Evolutionary conservation across 2,329 filamentous ascomycete genomes (phyloP), one percentile per base, ranked within the genome.

Genomic region (Chalara sp.): DNA sequence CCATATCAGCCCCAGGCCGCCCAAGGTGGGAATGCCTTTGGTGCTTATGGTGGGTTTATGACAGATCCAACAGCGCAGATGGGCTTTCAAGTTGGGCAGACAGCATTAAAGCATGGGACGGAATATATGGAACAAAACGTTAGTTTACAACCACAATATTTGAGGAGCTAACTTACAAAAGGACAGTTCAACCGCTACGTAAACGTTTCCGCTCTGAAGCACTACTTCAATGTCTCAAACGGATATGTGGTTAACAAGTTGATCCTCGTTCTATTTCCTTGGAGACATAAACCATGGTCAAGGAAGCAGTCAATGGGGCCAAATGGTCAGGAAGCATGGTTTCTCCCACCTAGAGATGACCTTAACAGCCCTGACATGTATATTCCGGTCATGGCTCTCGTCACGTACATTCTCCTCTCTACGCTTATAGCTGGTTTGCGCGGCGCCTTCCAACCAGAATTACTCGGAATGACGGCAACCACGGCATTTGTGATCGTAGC

Each of bases 151-250:
- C n/a, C 7, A 21, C 6, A 48, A 13, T n/a, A 12, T 6, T 40
- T n/a, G 30, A 30, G 12, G 28, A n/a, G 28, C 32, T 33, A 56
- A 61, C 56, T 61, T 44, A 28, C 32, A 39, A n/a, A 10, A 21
- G 41, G 47, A 29, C 62, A 87, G 84, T 74, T 88, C 62, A 86
- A 84, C 62, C 81, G 83, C 69, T 96, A 92, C 72, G 84, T 99
- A 70, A 96, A 91, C 65, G 87, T 97, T 61, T 86, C 87, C 11
- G 89, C 89, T 13, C 79, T 99, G 43, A 99, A 99, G 71, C 93
- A 96, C 72, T 99, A 97, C 78, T 99, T 99, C 76, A 96, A 97
- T 72, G 93, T 99, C 57, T 95, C 91, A 59, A 99, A 99, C 76
- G 87, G 82, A 53, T 99, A 99, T 71, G 93, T 99, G 66, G 77